phyloP scores from a whole-genome alignment of 2,329 filamentous ascomycete species.

The Alternaria solani region DNA sequence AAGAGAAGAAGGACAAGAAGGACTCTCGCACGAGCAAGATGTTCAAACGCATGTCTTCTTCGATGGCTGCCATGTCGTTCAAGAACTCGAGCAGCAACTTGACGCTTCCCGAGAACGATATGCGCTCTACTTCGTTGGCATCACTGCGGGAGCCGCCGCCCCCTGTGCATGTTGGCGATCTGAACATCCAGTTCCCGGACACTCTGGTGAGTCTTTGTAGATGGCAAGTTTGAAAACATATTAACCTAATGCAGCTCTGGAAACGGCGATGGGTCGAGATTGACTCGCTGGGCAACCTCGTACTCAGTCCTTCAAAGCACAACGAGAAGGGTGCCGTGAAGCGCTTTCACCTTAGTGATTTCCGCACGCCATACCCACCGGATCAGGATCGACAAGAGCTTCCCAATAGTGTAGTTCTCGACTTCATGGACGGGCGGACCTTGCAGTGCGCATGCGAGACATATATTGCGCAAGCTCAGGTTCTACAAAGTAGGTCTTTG shows the following conservation, averaged over 20 bases:
- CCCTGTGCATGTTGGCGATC: slow-evolving; percentile 79
- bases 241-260: slow-evolving; percentile 69
- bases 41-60: slow-evolving; percentile 71
- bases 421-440: slow-evolving; percentile 68
- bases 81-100: slow-evolving; percentile 56
- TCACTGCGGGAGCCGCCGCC: slow-evolving; percentile 56
- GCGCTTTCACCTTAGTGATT: slow-evolving; percentile 86
- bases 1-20: slow-evolving; percentile 63
- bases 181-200: slow-evolving; percentile 97
- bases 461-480: slow-evolving; percentile 43
- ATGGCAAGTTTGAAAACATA: neutral
- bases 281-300: slow-evolving; percentile 82
- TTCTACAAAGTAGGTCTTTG: slow-evolving; percentile 45
- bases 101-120: slow-evolving; percentile 51
- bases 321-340: slow-evolving; percentile 72
- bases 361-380: slow-evolving; percentile 79
- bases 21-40: slow-evolving; percentile 67
- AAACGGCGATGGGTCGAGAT: slow-evolving; percentile 90
- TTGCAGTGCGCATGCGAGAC: slow-evolving; percentile 66
- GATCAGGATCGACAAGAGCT: slow-evolving; percentile 93
- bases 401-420: slow-evolving; percentile 78
- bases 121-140: slow-evolving; percentile 34
- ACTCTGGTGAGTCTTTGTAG: slow-evolving; percentile 65
- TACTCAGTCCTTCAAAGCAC: slow-evolving; percentile 75
- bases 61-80: slow-evolving; percentile 62